Evolutionary conservation across 345 rosid genomes (phyloP).

Genomic region (Eucalyptus regnans): DNA sequence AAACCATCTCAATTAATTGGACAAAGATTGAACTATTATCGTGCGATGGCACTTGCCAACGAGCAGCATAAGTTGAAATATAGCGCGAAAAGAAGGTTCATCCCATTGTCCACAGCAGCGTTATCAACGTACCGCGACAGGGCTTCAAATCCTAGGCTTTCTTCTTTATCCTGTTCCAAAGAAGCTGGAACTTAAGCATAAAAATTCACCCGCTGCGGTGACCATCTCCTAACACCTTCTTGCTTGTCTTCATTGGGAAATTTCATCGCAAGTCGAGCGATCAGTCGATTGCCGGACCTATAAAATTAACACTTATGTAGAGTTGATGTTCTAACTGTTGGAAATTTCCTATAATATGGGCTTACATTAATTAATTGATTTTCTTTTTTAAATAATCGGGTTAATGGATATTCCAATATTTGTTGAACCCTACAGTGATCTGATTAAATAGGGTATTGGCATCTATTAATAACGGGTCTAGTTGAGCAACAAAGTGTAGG

Average conservation of each 20-base stretch:
- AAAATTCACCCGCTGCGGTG: background rate
- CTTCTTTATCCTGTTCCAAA: background rate
- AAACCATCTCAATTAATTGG: background rate
- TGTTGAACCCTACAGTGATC: too few species aligned
- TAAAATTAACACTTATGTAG: background rate
- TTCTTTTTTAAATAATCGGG: too few species aligned
- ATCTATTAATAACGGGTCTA: too few species aligned
- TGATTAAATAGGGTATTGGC: too few species aligned
- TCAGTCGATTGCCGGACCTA: background rate
- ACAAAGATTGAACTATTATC: background rate
- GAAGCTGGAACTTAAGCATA: background rate
- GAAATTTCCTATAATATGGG: too few species aligned
- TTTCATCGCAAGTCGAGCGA: background rate
- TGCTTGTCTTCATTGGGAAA: background rate
- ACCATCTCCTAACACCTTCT: background rate
- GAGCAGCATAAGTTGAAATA: background rate
- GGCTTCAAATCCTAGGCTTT: background rate
- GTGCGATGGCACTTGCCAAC: background rate
- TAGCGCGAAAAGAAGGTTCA: background rate
- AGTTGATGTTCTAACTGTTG: background rate
- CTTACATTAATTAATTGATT: too few species aligned
- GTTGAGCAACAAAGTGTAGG: too few species aligned
- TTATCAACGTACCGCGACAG: background rate
- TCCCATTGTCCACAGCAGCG: background rate
- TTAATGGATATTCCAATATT: too few species aligned